Evolutionary conservation across 2,329 filamentous ascomycete genomes (phyloP).

Genomic region (Tolypocladium nubicola): DNA sequence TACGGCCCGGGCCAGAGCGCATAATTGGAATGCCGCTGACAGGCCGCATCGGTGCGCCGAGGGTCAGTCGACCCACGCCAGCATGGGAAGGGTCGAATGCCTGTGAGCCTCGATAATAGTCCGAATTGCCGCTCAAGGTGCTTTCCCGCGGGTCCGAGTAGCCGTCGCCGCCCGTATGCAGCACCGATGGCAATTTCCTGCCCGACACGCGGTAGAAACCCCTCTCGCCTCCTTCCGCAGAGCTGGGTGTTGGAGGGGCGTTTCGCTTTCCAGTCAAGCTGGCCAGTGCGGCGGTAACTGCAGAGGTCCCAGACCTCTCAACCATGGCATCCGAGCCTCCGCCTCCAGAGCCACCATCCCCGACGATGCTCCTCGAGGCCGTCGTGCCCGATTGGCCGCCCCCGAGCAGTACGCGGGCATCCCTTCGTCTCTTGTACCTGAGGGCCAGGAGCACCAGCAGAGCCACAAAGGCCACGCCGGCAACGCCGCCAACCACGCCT

Average conservation of each 20-base stretch:
- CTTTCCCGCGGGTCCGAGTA: slow-evolving; percentile 40
- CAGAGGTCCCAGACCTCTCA: slow-evolving; percentile 28
- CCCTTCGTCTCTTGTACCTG: slow-evolving; percentile 42
- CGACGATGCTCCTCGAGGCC: slow-evolving; percentile 1
- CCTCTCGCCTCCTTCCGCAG: slow-evolving; percentile 32
- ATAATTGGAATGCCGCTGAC: slow-evolving; percentile 51
- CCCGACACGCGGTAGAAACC: slow-evolving; percentile 58
- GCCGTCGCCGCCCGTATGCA: slow-evolving; percentile 52
- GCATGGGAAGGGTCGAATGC: slow-evolving; percentile 26
- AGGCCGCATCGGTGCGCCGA: slow-evolving; percentile 48
- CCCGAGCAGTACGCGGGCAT: slow-evolving; percentile 31
- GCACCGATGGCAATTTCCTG: slow-evolving; percentile 51
- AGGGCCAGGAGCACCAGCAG: slow-evolving; percentile 43
- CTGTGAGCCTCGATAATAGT: slow-evolving; percentile 43
- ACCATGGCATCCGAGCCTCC: slow-evolving; percentile 27
- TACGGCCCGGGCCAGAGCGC: slow-evolving; percentile 54
- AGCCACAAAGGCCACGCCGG: slow-evolving; percentile 46
- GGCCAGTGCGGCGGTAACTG: slow-evolving; percentile 38
- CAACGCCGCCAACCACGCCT: slow-evolving; percentile 46
- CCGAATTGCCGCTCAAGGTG: slow-evolving; percentile 37
- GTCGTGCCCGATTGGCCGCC: slow-evolving; percentile 22
- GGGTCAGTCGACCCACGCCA: slow-evolving; percentile 31
- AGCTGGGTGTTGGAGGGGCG: slow-evolving; percentile 14
- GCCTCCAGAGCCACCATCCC: slow-evolving; percentile 5
- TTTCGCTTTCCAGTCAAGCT: slow-evolving; percentile 31